Evolutionary conservation across 2,329 filamentous ascomycete genomes (phyloP).

Genomic region (Alternaria arborescens): DNA sequence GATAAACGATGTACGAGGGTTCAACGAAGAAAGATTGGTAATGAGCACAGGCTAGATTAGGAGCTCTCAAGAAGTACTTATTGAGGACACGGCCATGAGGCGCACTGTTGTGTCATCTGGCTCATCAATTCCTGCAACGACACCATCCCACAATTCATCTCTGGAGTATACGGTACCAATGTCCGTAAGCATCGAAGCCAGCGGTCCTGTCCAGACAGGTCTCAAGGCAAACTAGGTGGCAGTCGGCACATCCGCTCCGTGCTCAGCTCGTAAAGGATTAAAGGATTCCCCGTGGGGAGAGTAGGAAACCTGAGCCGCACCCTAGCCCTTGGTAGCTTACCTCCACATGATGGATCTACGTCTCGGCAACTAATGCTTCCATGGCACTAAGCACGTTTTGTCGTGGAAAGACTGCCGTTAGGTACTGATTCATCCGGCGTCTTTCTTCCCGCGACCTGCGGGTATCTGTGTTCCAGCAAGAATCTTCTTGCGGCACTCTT

Average conservation of each 20-base stretch:
- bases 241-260: constrained; percentile 13
- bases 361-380: constrained; percentile 26
- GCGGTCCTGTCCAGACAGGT: constrained; percentile 14
- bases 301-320: constrained; percentile 4
- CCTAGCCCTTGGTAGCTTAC: constrained; percentile 5
- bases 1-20: not conserved
- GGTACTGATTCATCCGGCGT: constrained; percentile 22
- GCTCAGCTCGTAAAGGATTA: constrained; percentile 14
- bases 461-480: constrained; percentile 25
- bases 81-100: constrained; percentile 11
- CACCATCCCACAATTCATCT: constrained; percentile 17
- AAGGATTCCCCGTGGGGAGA: constrained; percentile 18
- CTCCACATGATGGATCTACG: constrained; percentile 15
- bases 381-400: constrained; percentile 27
- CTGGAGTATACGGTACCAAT: constrained; percentile 20
- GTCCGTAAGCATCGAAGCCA: constrained; percentile 15
- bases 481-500: constrained; percentile 16
- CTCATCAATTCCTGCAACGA: constrained; percentile 15
- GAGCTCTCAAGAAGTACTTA: constrained; percentile 23
- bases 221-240: constrained; percentile 7
- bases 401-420: constrained; percentile 11
- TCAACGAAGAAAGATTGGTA: constrained; percentile 20
- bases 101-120: constrained; percentile 7
- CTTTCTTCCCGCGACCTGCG: constrained; percentile 12
- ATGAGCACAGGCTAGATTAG: constrained; percentile 16